Evolutionary conservation across 345 rosid species (phyloP).

Genomic region (Citrus medica): DNA sequence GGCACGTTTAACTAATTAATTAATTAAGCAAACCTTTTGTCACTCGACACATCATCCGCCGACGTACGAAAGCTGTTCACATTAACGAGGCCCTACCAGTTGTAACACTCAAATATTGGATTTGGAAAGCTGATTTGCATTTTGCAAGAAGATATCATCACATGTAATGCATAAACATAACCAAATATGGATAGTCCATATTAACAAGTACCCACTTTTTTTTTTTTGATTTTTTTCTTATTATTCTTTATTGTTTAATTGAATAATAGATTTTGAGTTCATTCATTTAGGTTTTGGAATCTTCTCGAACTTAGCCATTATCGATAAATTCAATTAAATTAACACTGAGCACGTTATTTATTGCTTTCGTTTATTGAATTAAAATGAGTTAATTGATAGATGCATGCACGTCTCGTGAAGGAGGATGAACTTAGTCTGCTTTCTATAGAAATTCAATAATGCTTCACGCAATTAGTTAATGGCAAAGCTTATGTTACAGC

Average conservation of each 20-base stretch:
- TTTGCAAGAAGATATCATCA: background rate
- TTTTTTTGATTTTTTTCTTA: too few species aligned
- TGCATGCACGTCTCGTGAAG: background rate
- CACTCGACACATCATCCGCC: background rate
- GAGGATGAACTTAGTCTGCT: background rate
- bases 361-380: too few species aligned
- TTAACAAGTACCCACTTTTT: too few species aligned
- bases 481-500: too few species aligned
- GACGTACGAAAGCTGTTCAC: background rate
- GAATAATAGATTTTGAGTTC: too few species aligned
- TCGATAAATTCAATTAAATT: too few species aligned
- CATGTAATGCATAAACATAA: slow-evolving; percentile 10
- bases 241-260: too few species aligned
- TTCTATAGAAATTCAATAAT: background rate
- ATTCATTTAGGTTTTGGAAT: too few species aligned
- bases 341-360: background rate
- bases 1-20: background rate
- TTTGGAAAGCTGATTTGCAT: background rate
- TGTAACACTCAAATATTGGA: background rate
- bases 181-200: slow-evolving; percentile 1
- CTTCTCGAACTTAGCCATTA: too few species aligned
- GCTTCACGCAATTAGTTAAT: too few species aligned
- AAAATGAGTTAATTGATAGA: background rate
- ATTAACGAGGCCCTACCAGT: slow-evolving; percentile 13
- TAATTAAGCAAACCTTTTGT: background rate